These are phyloP conservation scores for Scleromitrula shiraiana DNA, from an alignment of 2,329 filamentous ascomycete genomes.

Conservation along the genomic window DNA sequence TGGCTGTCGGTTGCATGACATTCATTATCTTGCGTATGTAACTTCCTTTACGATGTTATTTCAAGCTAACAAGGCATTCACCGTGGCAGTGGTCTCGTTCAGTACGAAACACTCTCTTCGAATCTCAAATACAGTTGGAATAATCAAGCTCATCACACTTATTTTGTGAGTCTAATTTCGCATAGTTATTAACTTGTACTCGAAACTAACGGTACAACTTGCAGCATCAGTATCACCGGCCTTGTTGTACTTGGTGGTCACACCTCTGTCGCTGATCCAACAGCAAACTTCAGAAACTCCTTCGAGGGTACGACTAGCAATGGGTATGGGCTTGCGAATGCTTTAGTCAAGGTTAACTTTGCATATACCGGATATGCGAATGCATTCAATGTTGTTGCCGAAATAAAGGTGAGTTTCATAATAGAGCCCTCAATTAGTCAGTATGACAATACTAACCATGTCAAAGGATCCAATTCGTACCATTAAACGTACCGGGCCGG, in stretches of 20 bases:
- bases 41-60: not conserved
- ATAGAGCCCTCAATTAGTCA: too few species aligned
- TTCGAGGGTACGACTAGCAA: constrained; percentile 41
- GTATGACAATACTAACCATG: not conserved
- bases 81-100: constrained; percentile 35
- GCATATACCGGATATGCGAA: constrained; percentile 51
- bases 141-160: constrained; percentile 52
- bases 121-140: constrained; percentile 47
- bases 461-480: constrained; percentile 46
- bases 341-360: constrained; percentile 51
- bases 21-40: constrained; percentile 40
- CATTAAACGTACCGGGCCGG: constrained; percentile 41
- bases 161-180: constrained; percentile 38
- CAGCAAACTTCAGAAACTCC: constrained; percentile 45
- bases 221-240: constrained; percentile 47
- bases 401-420: constrained; percentile 41
- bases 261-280: constrained; percentile 41
- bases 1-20: constrained; percentile 45
- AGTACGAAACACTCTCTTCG: constrained; percentile 51
- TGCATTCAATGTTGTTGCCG: constrained; percentile 54
- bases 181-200: constrained; percentile 1
- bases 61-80: not conserved
- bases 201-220: not conserved
- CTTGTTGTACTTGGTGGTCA: constrained; percentile 54
- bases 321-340: constrained; percentile 46